Conservation (phyloP, 805 yeast species). For the Ogataea neopini region DNA sequence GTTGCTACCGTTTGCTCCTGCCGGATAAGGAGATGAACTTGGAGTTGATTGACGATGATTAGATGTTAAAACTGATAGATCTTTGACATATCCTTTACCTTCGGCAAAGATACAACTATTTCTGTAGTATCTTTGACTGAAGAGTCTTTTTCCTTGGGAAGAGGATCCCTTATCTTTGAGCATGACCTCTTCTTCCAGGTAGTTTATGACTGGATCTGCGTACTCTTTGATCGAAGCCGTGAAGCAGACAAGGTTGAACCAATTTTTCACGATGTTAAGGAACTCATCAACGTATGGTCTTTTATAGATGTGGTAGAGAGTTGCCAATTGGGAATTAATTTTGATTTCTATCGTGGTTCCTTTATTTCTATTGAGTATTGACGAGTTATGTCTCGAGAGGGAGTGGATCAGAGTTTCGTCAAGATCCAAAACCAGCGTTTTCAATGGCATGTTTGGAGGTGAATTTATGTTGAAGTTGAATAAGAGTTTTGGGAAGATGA, state of each 20-base stretch:
- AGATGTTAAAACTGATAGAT: slow-evolving; percentile 43
- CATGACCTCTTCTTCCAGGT: slow-evolving; percentile 67
- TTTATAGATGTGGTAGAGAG: slow-evolving; percentile 86
- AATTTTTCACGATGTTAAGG: slow-evolving; percentile 69
- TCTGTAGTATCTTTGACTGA: slow-evolving; percentile 70
- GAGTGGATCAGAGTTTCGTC: slow-evolving; percentile 97
- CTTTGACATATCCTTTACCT: slow-evolving; percentile 87
- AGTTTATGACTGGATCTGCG: slow-evolving; percentile 95
- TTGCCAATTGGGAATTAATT: slow-evolving; percentile 63
- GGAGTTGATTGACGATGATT: slow-evolving; percentile 14
- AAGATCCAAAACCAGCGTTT: slow-evolving; percentile 80
- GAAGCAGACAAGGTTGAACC: slow-evolving; percentile 89
- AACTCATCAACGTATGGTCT: slow-evolving; percentile 91
- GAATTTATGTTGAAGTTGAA: slow-evolving; percentile 35
- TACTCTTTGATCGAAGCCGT: slow-evolving; percentile 94
- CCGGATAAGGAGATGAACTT: slow-evolving; percentile 17
- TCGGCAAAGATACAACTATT: slow-evolving; percentile 73
- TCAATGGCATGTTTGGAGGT: slow-evolving; percentile 40
- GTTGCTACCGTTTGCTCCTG: slow-evolving; percentile 11
- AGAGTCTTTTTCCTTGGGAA: slow-evolving; percentile 34
- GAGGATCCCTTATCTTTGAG: slow-evolving; percentile 30
- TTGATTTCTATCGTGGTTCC: slow-evolving; percentile 82
- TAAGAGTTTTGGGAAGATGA: slow-evolving; percentile 36
- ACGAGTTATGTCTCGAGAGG: slow-evolving; percentile 60
- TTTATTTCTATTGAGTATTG: slow-evolving; percentile 43